phyloP scores from a whole-genome alignment of 75 land plant species.

The Picea glauca region DNA sequence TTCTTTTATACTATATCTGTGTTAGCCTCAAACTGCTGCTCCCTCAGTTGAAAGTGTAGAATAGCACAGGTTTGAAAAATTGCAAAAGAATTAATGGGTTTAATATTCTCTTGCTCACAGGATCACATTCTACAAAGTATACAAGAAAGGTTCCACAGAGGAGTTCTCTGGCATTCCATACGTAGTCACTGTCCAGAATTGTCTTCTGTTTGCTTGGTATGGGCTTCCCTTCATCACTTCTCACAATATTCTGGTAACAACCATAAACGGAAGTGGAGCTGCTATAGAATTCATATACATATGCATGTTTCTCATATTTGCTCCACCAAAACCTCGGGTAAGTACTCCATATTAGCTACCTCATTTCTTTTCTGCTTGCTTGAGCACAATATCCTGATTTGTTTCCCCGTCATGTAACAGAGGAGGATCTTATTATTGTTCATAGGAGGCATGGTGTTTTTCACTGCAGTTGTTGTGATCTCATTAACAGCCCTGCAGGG shows the following conservation, averaged over 20 bases:
- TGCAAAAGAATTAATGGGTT: background rate
- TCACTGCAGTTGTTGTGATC: background rate
- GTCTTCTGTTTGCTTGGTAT: conserved; percentile 29
- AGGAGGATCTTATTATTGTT: background rate
- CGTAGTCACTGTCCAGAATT: conserved; percentile 32
- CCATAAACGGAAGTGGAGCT: conserved; percentile 19
- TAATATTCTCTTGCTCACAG: conserved; percentile 7
- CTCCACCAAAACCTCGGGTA: conserved; percentile 9
- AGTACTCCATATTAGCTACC: background rate
- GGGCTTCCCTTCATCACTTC: conserved; percentile 23
- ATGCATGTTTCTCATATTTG: conserved; percentile 27
- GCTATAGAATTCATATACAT: conserved; percentile 19
- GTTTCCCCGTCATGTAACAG: background rate
- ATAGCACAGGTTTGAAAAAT: no score
- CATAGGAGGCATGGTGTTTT: background rate
- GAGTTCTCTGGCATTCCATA: conserved; percentile 41
- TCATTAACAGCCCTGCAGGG: background rate
- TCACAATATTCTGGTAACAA: conserved; percentile 17
- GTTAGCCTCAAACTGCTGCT: no score
- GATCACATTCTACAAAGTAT: conserved; percentile 37
- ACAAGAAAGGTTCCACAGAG: conserved; percentile 30
- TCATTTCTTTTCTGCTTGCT: background rate
- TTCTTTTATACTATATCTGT: background rate
- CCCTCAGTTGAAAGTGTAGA: no score
- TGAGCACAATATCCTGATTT: background rate